phyloP scores from a whole-genome alignment of 2,329 filamentous ascomycete genomes.

The Aureobasidium sp. region DNA sequence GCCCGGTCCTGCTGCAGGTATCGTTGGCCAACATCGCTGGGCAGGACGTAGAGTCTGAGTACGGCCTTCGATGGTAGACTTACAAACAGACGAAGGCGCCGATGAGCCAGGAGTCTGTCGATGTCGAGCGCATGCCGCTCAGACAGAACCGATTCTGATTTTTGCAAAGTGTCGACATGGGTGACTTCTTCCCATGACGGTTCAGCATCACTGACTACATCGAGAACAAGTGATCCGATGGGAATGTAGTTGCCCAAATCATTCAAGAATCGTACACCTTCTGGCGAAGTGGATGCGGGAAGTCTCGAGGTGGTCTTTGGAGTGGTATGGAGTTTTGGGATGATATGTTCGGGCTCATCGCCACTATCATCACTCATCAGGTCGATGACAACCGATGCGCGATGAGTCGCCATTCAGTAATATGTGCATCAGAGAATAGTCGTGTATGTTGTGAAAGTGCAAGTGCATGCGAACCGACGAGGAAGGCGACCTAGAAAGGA shows the following conservation, averaged over 20 bases:
- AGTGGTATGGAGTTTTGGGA: not conserved
- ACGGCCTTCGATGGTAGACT: constrained; percentile 14
- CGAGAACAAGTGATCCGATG: constrained; percentile 21
- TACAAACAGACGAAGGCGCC: constrained; percentile 21
- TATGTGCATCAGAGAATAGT: not conserved
- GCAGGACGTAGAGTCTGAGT: constrained; percentile 55
- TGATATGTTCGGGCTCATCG: not conserved
- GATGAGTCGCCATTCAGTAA: not conserved
- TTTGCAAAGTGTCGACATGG: not conserved
- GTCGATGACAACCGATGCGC: not conserved
- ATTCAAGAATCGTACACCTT: constrained; percentile 10
- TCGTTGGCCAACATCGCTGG: constrained; percentile 55
- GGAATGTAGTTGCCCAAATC: constrained; percentile 23
- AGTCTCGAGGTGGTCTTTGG: not conserved
- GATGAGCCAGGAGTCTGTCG: constrained; percentile 17
- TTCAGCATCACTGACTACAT: not conserved
- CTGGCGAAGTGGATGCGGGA: not conserved
- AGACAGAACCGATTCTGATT: not conserved
- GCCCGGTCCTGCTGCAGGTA: constrained; percentile 45
- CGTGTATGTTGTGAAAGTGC: not conserved
- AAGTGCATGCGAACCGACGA: not conserved
- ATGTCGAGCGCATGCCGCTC: constrained; percentile 2
- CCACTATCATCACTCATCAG: not conserved
- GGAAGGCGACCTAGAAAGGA: too few relatives aligned
- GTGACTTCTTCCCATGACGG: constrained; percentile 14